A percentile compares a stretch with the other conserved stretches of the same genome.
Conservation (phyloP, 1,284 basidiomycete species). For the Cutaneotrichosporon cavernicola region DNA sequence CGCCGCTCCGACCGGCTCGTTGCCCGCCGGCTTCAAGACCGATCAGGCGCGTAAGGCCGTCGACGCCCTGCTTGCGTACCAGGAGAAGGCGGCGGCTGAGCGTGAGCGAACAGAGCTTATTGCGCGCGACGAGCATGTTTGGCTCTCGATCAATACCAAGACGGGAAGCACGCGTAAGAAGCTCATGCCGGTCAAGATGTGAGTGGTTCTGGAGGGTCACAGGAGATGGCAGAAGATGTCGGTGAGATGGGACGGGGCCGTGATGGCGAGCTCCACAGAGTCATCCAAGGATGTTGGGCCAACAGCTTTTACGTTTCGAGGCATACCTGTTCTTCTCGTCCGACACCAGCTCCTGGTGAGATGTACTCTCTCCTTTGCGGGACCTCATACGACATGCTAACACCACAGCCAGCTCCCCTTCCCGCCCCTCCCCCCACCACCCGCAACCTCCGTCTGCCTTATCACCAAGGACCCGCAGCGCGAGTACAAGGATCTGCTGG, state of each 20-base stretch:
- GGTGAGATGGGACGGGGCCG: conserved; percentile 56
- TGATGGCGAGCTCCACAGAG: no score
- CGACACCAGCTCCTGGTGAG: no score
- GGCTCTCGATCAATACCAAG: conserved; percentile 82
- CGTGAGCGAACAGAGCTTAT: conserved; percentile 74
- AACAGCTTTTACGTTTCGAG: no score
- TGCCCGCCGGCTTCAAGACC: conserved; percentile 57
- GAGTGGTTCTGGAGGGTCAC: conserved; percentile 43
- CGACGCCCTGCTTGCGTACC: conserved; percentile 69
- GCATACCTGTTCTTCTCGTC: no score
- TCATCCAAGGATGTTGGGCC: no score
- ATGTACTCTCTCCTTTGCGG: no score
- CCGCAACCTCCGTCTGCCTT: conserved; percentile 77
- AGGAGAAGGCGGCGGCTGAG: conserved; percentile 63
- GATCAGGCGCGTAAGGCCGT: conserved; percentile 76
- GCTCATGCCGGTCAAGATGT: conserved; percentile 83
- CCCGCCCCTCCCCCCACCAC: conserved; percentile 68
- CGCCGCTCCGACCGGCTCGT: conserved; percentile 25
- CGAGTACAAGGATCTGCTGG: conserved; percentile 90
- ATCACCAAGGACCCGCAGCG: conserved; percentile 95
- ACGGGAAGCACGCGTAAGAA: conserved; percentile 70
- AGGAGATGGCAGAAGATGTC: background rate
- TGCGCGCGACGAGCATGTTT: conserved; percentile 75
- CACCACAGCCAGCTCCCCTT: conserved; percentile 68
- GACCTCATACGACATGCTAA: background rate